Conservation (phyloP, 2,329 filamentous ascomycete genomes). For the Colletotrichum neosansevieriae region DNA sequence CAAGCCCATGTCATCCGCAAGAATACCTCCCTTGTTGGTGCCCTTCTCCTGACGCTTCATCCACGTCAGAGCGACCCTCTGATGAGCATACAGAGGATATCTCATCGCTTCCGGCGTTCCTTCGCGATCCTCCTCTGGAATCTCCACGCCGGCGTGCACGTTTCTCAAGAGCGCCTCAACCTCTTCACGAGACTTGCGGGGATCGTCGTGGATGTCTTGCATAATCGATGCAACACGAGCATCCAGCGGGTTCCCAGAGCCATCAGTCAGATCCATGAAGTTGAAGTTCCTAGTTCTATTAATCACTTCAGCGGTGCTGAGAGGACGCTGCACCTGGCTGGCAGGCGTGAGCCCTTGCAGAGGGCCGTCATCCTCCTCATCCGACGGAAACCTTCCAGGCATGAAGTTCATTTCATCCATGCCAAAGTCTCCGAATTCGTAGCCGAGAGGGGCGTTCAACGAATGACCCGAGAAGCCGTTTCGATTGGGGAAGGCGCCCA, state of each 20-base stretch:
- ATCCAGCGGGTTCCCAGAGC: slow-evolving; percentile 51
- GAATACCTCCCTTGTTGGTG: slow-evolving; percentile 80
- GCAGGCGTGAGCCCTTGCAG: slow-evolving; percentile 6
- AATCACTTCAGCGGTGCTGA: slow-evolving; percentile 30
- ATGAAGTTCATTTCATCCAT: slow-evolving; percentile 10
- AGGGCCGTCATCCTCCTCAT: slow-evolving; percentile 10
- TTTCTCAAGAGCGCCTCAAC: slow-evolving; percentile 78
- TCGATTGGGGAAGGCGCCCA: not conserved
- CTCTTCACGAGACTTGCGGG: slow-evolving; percentile 66
- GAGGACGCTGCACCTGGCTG: slow-evolving; percentile 1
- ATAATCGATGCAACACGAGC: slow-evolving; percentile 29
- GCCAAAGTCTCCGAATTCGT: not conserved
- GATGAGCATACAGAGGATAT: slow-evolving; percentile 81
- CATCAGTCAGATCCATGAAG: slow-evolving; percentile 46
- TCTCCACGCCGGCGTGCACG: slow-evolving; percentile 78
- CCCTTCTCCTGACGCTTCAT: slow-evolving; percentile 80
- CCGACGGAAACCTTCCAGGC: slow-evolving; percentile 24
- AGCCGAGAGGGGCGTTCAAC: not conserved
- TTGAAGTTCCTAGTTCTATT: slow-evolving; percentile 33
- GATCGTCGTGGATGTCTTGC: slow-evolving; percentile 52
- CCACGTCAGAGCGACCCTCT: slow-evolving; percentile 83
- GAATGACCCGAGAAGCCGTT: slow-evolving; percentile 3
- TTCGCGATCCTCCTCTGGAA: slow-evolving; percentile 71
- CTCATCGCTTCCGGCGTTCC: slow-evolving; percentile 77
- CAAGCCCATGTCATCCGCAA: slow-evolving; percentile 86